These are phyloP conservation scores for Pichia cactophila DNA, from an alignment of 1,139 yeast genomes.

Conservation along the genomic window DNA sequence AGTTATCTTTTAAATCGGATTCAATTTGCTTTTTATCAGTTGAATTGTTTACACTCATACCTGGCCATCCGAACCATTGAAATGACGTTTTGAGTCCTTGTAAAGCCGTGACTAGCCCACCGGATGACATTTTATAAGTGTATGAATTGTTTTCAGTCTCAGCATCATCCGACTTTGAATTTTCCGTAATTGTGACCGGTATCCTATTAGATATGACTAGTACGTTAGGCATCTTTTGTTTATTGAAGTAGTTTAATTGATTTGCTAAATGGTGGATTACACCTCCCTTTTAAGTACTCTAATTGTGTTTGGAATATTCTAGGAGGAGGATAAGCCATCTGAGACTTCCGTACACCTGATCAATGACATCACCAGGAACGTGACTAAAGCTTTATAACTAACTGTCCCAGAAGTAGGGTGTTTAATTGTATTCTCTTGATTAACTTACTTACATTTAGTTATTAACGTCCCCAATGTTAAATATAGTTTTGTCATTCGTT, in stretches of 20 bases:
- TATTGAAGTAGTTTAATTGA: background rate
- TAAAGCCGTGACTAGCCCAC: slow-evolving; percentile 93
- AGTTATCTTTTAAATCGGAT: slow-evolving; percentile 62
- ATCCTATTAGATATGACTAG: slow-evolving; percentile 90
- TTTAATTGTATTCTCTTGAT: too few relatives aligned
- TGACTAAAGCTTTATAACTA: too few relatives aligned
- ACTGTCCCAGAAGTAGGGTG: too few relatives aligned
- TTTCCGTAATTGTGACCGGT: slow-evolving; percentile 71
- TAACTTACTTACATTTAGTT: too few relatives aligned
- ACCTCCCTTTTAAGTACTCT: background rate
- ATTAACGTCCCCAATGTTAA: too few relatives aligned
- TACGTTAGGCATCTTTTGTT: slow-evolving; percentile 40
- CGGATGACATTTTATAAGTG: slow-evolving; percentile 80
- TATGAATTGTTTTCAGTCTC: slow-evolving; percentile 42
- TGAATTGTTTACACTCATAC: slow-evolving; percentile 73
- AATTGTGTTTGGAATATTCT: background rate
- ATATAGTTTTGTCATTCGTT: too few relatives aligned
- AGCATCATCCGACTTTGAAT: background rate
- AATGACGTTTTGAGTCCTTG: slow-evolving; percentile 88
- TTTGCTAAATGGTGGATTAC: background rate
- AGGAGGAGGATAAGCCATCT: background rate
- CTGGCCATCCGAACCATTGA: slow-evolving; percentile 99
- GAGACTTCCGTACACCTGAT: background rate
- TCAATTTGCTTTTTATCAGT: slow-evolving; percentile 61
- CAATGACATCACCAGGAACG: too few relatives aligned